phyloP scores from a whole-genome alignment of 352 stramenopile genomes.

The Phytophthora ohioensis region DNA sequence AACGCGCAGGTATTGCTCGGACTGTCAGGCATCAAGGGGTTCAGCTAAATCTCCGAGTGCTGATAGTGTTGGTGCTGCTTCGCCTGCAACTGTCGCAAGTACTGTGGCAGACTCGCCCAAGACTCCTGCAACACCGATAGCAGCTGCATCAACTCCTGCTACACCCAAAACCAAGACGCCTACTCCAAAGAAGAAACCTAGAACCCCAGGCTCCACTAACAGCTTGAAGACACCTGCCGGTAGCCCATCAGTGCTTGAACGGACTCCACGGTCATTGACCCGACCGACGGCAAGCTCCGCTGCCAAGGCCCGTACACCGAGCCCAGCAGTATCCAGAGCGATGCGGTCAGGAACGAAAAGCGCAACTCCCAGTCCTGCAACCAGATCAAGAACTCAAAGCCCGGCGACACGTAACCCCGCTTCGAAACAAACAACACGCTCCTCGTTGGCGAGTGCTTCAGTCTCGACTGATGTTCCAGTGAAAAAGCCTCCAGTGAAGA shows the following conservation, averaged over 20 bases:
- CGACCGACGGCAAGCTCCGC: slow-evolving; percentile 40
- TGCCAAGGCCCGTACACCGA: slow-evolving; percentile 34
- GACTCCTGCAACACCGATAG: slow-evolving; percentile 18
- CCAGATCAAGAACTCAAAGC: slow-evolving; percentile 30
- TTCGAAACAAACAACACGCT: slow-evolving; percentile 17
- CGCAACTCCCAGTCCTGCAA: slow-evolving; percentile 18
- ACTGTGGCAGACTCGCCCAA: slow-evolving; percentile 21
- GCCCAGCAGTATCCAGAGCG: slow-evolving; percentile 30
- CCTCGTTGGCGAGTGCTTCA: slow-evolving; percentile 36
- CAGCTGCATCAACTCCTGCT: neutral
- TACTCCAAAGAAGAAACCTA: slow-evolving; percentile 20
- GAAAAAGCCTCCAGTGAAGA: slow-evolving; percentile 25
- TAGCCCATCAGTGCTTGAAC: slow-evolving; percentile 23
- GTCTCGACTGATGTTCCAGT: slow-evolving; percentile 20
- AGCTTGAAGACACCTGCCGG: slow-evolving; percentile 25
- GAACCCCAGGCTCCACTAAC: slow-evolving; percentile 15
- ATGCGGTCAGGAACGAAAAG: slow-evolving; percentile 16
- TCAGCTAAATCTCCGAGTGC: slow-evolving; percentile 27
- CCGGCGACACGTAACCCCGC: slow-evolving; percentile 8
- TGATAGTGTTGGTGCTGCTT: slow-evolving; percentile 12
- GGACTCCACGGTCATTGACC: slow-evolving; percentile 26
- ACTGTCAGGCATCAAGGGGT: slow-evolving; percentile 48
- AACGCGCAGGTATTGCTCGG: slow-evolving; percentile 54
- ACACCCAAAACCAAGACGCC: slow-evolving; percentile 14
- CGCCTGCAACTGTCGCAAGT: slow-evolving; percentile 19